A percentile compares a stretch with the other conserved stretches of the same genome.
These are phyloP conservation scores for Maudiozyma turicensis DNA, from an alignment of 805 yeast genomes.

Conservation along the genomic window DNA sequence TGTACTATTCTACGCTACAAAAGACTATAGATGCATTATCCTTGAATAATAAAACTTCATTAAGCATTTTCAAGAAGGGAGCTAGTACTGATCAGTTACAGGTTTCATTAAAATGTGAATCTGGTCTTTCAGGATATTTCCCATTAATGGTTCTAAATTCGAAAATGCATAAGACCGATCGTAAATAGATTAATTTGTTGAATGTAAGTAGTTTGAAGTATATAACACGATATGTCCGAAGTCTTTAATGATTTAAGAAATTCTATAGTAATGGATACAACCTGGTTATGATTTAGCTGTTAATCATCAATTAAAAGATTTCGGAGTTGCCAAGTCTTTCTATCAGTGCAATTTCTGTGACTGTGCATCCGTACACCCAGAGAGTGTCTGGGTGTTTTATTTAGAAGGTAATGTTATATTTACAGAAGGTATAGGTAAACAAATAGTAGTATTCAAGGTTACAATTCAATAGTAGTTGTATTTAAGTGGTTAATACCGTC, in stretches of 20 bases:
- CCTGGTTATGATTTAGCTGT: too few relatives aligned
- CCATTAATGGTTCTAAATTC: slow-evolving; percentile 12
- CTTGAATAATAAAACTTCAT: not conserved
- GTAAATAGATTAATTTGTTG: not conserved
- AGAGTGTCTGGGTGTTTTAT: not conserved
- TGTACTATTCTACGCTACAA: slow-evolving; percentile 24
- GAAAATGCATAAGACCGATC: not conserved
- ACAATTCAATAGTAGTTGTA: too few relatives aligned
- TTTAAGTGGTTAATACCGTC: too few relatives aligned
- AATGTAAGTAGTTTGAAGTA: too few relatives aligned
- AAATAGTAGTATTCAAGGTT: too few relatives aligned
- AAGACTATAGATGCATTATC: slow-evolving; percentile 8
- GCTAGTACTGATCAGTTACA: not conserved
- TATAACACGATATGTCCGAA: too few relatives aligned
- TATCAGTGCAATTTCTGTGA: not conserved
- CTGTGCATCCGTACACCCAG: not conserved
- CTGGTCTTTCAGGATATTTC: slow-evolving; percentile 13
- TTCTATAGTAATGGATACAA: too few relatives aligned
- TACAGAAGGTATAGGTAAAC: slow-evolving; percentile 1
- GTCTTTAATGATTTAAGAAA: too few relatives aligned
- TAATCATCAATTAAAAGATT: too few relatives aligned
- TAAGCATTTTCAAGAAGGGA: not conserved
- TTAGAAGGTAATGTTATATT: not conserved
- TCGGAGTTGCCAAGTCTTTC: too few relatives aligned
- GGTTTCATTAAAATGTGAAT: slow-evolving; percentile 2